phyloP scores from a whole-genome alignment of 2,329 filamentous ascomycete genomes.

The Monilinia aucupariae region DNA sequence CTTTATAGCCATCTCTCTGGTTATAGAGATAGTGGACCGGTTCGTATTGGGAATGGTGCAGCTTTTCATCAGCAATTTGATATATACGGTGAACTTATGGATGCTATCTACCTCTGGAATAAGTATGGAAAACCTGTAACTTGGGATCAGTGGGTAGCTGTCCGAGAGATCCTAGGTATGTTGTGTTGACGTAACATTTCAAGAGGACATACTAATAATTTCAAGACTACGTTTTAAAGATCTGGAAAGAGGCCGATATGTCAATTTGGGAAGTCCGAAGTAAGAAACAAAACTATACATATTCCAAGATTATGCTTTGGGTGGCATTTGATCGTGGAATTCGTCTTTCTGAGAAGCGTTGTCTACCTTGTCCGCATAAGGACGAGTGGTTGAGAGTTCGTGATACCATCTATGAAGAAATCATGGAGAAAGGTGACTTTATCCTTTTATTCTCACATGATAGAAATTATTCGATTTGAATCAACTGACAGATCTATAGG shows the following conservation, averaged over 20 bases:
- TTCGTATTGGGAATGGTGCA: conserved; percentile 72
- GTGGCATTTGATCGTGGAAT: conserved; percentile 72
- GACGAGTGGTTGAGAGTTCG: conserved; percentile 59
- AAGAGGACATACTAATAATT: conserved; percentile 19
- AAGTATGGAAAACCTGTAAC: conserved; percentile 72
- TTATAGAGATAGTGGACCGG: conserved; percentile 64
- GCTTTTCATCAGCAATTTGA: conserved; percentile 73
- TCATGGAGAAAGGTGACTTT: conserved; percentile 63
- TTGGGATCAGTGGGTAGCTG: conserved; percentile 70
- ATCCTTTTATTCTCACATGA: conserved; percentile 9
- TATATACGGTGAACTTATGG: conserved; percentile 75
- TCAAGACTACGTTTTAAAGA: conserved; percentile 61
- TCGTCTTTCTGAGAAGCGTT: conserved; percentile 68
- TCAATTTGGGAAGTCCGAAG: conserved; percentile 80
- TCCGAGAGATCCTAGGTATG: conserved; percentile 59
- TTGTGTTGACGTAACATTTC: background rate
- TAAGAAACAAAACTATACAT: conserved; percentile 69
- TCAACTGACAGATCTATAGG: conserved; percentile 38
- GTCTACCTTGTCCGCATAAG: conserved; percentile 67
- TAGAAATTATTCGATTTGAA: background rate
- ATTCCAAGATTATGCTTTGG: conserved; percentile 81
- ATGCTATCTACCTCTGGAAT: conserved; percentile 72
- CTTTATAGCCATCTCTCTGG: conserved; percentile 57
- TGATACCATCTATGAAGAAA: conserved; percentile 65
- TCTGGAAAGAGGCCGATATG: conserved; percentile 67